Evolutionary conservation across 805 yeast species (phyloP).

Genomic region (Metschnikowia kunwiensis): DNA sequence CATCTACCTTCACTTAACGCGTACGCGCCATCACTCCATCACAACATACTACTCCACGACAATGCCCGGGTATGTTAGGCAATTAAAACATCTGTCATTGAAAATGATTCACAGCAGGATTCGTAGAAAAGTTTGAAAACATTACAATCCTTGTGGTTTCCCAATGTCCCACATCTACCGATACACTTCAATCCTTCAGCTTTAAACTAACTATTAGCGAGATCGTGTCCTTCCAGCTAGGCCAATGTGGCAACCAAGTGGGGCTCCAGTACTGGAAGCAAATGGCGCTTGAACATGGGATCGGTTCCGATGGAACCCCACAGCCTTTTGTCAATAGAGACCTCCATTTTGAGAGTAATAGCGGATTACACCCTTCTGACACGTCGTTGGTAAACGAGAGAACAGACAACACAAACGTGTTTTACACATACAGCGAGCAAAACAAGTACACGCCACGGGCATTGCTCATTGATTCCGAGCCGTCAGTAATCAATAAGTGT

Average conservation of each 20-base stretch:
- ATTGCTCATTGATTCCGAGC: constrained; percentile 81
- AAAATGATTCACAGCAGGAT: no score
- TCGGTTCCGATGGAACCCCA: constrained; percentile 59
- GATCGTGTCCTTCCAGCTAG: constrained; percentile 68
- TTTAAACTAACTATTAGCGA: no score
- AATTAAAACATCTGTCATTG: no score
- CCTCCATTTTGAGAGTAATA: constrained; percentile 15
- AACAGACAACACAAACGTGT: constrained; percentile 77
- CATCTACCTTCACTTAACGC: constrained; percentile 9
- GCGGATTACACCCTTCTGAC: constrained; percentile 6
- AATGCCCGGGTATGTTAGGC: constrained; percentile 30
- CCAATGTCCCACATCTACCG: no score
- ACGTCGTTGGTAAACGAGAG: constrained; percentile 19
- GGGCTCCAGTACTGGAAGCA: constrained; percentile 93
- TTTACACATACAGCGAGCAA: constrained; percentile 73
- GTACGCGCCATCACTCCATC: constrained; percentile 9
- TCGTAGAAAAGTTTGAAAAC: no score
- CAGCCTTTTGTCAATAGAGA: constrained; percentile 32
- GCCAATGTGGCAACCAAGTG: constrained; percentile 97
- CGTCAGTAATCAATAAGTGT: constrained; percentile 74
- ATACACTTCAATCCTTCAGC: no score
- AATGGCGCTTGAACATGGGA: constrained; percentile 82
- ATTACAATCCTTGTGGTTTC: no score
- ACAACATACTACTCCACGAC: constrained; percentile 3
- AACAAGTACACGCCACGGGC: constrained; percentile 87